phyloP scores from a whole-genome alignment of 2,329 filamentous ascomycete species.

The Nothopassalora personata region DNA sequence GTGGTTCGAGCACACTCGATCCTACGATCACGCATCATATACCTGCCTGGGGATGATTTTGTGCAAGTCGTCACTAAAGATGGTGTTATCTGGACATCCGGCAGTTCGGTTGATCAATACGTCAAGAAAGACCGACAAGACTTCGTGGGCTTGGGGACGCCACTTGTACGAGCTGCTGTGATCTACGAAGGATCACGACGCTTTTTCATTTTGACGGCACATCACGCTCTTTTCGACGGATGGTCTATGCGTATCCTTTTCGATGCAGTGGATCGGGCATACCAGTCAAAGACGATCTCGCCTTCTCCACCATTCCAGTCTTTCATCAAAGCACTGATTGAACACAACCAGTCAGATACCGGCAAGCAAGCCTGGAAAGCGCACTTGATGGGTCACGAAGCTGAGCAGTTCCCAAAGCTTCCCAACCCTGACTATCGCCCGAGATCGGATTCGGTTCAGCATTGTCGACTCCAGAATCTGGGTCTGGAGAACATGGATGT shows the following conservation, averaged over 20 bases:
- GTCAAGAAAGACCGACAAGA: constrained; percentile 31
- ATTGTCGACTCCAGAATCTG: constrained; percentile 16
- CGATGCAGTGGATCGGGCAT: constrained; percentile 21
- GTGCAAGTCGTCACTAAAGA: constrained; percentile 25
- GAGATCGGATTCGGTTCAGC: constrained; percentile 24
- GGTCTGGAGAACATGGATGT: constrained; percentile 9
- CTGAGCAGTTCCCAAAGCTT: constrained; percentile 34
- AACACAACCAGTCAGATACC: constrained; percentile 10
- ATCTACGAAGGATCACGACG: constrained; percentile 4
- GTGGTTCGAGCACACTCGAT: no score
- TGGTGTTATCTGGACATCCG: constrained; percentile 29
- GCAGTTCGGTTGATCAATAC: constrained; percentile 29
- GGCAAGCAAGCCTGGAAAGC: constrained; percentile 30
- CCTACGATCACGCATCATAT: neutral
- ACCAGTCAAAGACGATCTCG: neutral
- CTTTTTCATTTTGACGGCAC: constrained; percentile 20
- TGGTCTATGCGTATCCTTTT: constrained; percentile 36
- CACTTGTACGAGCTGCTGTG: constrained; percentile 32
- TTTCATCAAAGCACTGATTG: constrained; percentile 34
- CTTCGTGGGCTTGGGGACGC: constrained; percentile 37
- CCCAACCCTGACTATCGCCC: constrained; percentile 22
- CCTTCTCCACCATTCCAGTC: constrained; percentile 16
- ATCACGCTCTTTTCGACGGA: constrained; percentile 40
- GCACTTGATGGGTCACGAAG: constrained; percentile 27
- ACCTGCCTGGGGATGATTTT: constrained; percentile 5